Base-by-base conservation (phyloP, 1,284 basidiomycete genomes). In the Coniferiporia sulphurascens region DNA sequence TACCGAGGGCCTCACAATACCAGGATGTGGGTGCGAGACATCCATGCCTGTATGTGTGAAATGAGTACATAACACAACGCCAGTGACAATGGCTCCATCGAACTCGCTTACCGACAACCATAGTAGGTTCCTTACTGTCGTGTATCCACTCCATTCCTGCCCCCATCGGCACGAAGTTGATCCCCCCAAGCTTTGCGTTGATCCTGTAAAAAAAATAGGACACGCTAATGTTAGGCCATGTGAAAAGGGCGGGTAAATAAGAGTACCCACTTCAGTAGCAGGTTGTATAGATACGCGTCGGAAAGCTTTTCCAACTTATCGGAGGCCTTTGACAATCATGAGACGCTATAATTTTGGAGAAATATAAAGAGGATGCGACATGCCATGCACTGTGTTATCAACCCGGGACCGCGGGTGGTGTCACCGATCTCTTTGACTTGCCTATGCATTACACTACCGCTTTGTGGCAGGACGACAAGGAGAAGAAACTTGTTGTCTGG, bases 171-270 rank as follows among this genome's bases (percentile, higher is more conserved):
- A 64, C 55, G 48, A 65, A 71, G 57, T 76, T 77, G 15, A 67
- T 60, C 1, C 77, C 77, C 0, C 75, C 76, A 15, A 77, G 65
- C 43, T 74, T 74, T 0, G 68, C 71, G 56, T 79, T 79, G 22
- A 79, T 72, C 59, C 76, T 78, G 12, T 9, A 45, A 35, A 2
- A 35, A 2, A 21, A 43, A 57, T 9, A 41, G 22, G 41, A 9
- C 12, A n/a, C 10, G 49, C 48, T 59, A 15, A 56, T 41, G 12
- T 46, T 27, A 21, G 22, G 22, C 9, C 27, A 27, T 27, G 27
- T 27, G 5, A 5, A 27, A 19, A 10, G 2, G 8, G 22, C 4
- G n/a, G 45, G 52, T 38, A 13, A 41, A 9, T 35, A 27, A n/a
- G 22, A 52, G 58, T 51, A 59, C 38, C 9, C 38, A 76, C 75